Percentiles rank a stretch among this genome's conserved stretches.
Conservation (phyloP, 805 yeast genomes). For the Saccharomyces jurei region DNA sequence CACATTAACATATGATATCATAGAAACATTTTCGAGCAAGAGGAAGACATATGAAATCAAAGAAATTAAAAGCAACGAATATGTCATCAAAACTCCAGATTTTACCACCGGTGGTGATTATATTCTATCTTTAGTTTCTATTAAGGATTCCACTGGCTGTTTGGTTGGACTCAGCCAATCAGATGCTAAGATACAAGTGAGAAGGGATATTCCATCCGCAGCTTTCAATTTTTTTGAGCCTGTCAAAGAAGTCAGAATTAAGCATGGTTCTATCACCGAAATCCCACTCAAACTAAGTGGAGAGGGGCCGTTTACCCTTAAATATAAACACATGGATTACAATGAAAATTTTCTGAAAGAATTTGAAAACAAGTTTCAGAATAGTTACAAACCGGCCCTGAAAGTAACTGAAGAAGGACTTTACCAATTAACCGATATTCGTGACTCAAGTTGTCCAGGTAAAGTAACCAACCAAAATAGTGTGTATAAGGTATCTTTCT, state of each 20-base stretch:
- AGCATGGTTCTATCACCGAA: constrained; percentile 51
- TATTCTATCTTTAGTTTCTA: constrained; percentile 51
- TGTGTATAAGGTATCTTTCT: constrained; percentile 36
- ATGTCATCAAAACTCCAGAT: constrained; percentile 44
- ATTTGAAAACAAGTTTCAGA: constrained; percentile 16
- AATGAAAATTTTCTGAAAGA: constrained; percentile 23
- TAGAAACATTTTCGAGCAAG: constrained; percentile 46
- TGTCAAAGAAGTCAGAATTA: constrained; percentile 34
- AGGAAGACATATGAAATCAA: constrained; percentile 37
- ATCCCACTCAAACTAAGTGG: constrained; percentile 59
- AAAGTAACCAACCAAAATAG: constrained; percentile 29
- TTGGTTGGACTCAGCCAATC: constrained; percentile 57
- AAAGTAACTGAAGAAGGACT: constrained; percentile 38
- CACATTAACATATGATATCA: constrained; percentile 56
- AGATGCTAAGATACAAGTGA: constrained; percentile 59
- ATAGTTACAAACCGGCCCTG: constrained; percentile 30
- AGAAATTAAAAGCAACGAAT: constrained; percentile 33
- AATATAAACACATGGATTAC: constrained; percentile 28
- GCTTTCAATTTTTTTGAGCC: constrained; percentile 33
- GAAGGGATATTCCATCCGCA: constrained; percentile 59
- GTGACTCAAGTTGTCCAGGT: constrained; percentile 48
- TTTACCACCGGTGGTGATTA: constrained; percentile 67
- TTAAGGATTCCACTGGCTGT: constrained; percentile 74
- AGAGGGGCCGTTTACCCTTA: constrained; percentile 42
- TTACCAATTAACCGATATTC: constrained; percentile 38